Base-by-base conservation (phyloP, 2,329 filamentous ascomycete species). In the Decorospora gaudefroyi region DNA sequence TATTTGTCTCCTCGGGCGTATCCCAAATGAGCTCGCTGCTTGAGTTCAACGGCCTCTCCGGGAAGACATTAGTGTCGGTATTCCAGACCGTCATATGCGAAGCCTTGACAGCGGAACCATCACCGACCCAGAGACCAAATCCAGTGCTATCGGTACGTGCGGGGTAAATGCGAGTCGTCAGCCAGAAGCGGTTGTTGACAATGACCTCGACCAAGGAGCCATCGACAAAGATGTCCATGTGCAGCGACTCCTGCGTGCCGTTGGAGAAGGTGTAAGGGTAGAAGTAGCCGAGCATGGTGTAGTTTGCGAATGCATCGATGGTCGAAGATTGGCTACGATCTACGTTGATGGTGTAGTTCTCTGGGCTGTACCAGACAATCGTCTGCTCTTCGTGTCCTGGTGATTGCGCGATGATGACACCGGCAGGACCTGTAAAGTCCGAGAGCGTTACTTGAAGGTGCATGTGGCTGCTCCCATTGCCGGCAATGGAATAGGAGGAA, bases 181-280 rank as follows among this genome's bases (percentile, higher is more conserved):
- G 46, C 52, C 65, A 64, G 52, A 71, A 69, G 32, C 68, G 67
- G 38, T 70, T 73, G 46, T 77, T 77, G 28, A 76, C 59, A 49
- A 74, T 76, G 17, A 78, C 55, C 57, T 78, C 76, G 0, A 76
- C 58, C 16, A 77, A 59, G 1, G 72, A 75, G 16, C 75, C 75
- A 44, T 78, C 76, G 27, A 78, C 53, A 57, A 74, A 77, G 44
- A 78, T 62, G 42, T 76, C 62, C 61, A 76, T 70, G 4, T 61
- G 55, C 21, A 77, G 62, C 12, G 65, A 61, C 53, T 78, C 75
- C 0, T 51, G 55, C 1, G 59, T 66, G n/a, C 63, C 56, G 22
- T 60, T 55, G 32, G 56, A 46, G 34, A 71, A 57, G 4, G 68
- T 71, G 64, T 76, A 76, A 3, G 74, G 74, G 38, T 72, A 64